phyloP scores from a whole-genome alignment of 2,329 filamentous ascomycete genomes.

The Rutstroemia sp. region DNA sequence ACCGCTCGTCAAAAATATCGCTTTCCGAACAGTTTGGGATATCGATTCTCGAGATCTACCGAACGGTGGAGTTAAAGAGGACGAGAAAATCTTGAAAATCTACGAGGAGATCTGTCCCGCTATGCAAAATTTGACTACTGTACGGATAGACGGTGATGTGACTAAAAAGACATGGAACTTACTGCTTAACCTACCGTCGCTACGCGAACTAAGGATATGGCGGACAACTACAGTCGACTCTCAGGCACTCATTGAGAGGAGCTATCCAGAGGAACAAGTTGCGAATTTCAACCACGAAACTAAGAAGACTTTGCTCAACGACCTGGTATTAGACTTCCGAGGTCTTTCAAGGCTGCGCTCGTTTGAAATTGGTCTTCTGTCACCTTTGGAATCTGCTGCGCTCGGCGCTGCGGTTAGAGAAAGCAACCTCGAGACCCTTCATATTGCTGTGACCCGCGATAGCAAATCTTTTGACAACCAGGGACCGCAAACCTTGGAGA shows the following conservation, averaged over 20 bases:
- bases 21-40: constrained; percentile 9
- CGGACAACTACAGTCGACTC: constrained; percentile 6
- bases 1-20: constrained; percentile 1
- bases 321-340: constrained; percentile 4
- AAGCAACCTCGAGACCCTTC: constrained; percentile 7
- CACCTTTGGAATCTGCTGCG: constrained; percentile 8
- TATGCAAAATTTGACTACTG: not conserved
- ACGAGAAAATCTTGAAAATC: not conserved
- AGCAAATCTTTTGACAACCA: constrained; percentile 5
- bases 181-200: not conserved
- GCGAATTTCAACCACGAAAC: not conserved
- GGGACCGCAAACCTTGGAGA: constrained; percentile 3
- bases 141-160: constrained; percentile 9
- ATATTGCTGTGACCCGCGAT: constrained; percentile 8
- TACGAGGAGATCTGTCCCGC: not conserved
- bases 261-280: not conserved
- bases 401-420: constrained; percentile 2
- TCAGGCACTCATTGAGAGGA: constrained; percentile 1
- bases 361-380: constrained; percentile 9
- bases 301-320: not conserved
- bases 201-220: constrained; percentile 9
- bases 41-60: constrained; percentile 5
- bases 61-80: constrained; percentile 3
- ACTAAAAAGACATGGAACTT: constrained; percentile 3
- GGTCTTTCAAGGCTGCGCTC: constrained; percentile 4